Evolutionary conservation across 257 asterid species (phyloP).

Genomic region (Salvia hispanica): DNA sequence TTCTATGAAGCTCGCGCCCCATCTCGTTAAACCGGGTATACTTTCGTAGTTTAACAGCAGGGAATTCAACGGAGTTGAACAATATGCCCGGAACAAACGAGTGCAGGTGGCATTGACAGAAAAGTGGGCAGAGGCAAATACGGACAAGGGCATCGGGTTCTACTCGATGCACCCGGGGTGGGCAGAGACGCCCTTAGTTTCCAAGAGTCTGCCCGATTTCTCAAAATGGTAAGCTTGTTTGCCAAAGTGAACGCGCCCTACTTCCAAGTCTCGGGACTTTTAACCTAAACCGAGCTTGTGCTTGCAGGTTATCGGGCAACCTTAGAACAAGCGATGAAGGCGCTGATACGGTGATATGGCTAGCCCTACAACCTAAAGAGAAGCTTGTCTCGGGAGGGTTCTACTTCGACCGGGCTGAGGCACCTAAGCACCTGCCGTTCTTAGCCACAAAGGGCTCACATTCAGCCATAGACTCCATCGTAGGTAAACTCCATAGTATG

Average conservation of each 20-base stretch:
- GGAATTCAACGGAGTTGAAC: conserved; percentile 73
- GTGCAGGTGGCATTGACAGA: conserved; percentile 89
- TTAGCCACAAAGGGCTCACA: conserved; percentile 69
- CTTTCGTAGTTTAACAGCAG: conserved; percentile 57
- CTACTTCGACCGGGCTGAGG: conserved; percentile 81
- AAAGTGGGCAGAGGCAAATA: conserved; percentile 77
- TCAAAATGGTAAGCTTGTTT: conserved; percentile 47
- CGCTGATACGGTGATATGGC: conserved; percentile 83
- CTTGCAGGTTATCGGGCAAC: conserved; percentile 65
- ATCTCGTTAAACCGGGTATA: conserved; percentile 22
- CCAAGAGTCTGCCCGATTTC: conserved; percentile 71
- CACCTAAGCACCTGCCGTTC: conserved; percentile 75
- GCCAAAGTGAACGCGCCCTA: too few relatives aligned
- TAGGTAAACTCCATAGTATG: too few relatives aligned
- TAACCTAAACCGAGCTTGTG: neutral
- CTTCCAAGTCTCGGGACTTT: too few relatives aligned
- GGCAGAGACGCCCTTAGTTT: conserved; percentile 97
- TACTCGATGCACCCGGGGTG: conserved; percentile 99
- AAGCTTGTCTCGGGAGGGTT: conserved; percentile 69
- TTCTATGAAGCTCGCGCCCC: neutral
- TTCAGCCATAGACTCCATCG: conserved; percentile 35
- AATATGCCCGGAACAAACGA: conserved; percentile 91
- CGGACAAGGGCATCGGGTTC: conserved; percentile 68
- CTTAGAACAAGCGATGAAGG: conserved; percentile 88
- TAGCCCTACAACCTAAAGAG: conserved; percentile 85